Evolutionary conservation across 371 early-diverging fungal species (phyloP), one percentile per base, ranked within the genome.

Genomic region (Zancudomyces culisetae): DNA sequence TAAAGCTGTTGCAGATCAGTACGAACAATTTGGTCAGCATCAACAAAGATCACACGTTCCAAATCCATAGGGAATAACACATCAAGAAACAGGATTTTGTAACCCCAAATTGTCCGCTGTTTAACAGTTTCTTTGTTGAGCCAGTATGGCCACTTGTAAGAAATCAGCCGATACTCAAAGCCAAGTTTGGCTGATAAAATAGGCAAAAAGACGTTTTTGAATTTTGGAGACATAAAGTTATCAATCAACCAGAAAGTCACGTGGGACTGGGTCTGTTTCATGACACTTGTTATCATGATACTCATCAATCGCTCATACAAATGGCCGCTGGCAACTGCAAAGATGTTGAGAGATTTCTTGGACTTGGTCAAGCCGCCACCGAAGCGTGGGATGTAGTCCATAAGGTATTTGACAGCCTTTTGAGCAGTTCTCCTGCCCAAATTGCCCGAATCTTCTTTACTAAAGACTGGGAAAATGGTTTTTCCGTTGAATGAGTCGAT

Each of bases 71-170:
- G 97, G 71, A 96, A 96, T 35, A 94, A 66, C 35, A 94, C 94
- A 65, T 96, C 97, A 53, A 96, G 67, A 68, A 94, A 96, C 57
- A 96, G 67, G 51, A 96, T 91, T 71, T 96, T 96, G 75, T 93
- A 93, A 6, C 90, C 97, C 97, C 97, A 96, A 54, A 96, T 93
- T 2, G 79, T 87, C 20, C 97, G 73, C 65, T 96, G 94, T 62
- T 94, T 94, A 63, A 91, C 94, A 0, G 77, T 79, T 62, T 93
- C 90, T 19, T 70, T 66, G 27, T 88, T 73, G 18, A 96, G 72
- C 95, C 95, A 96, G 29, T 87, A 80, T 2, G 97, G 97, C 97
- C 97, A 96, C 59, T 90, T 90, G 70, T 93, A 94, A 0, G 93
- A 88, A 20, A 93, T 85, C 52, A 93, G 75, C 66, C 90, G 89